These are phyloP conservation scores for Fusarium duplospermum DNA, from an alignment of 2,329 filamentous ascomycete species.

Conservation along the genomic window DNA sequence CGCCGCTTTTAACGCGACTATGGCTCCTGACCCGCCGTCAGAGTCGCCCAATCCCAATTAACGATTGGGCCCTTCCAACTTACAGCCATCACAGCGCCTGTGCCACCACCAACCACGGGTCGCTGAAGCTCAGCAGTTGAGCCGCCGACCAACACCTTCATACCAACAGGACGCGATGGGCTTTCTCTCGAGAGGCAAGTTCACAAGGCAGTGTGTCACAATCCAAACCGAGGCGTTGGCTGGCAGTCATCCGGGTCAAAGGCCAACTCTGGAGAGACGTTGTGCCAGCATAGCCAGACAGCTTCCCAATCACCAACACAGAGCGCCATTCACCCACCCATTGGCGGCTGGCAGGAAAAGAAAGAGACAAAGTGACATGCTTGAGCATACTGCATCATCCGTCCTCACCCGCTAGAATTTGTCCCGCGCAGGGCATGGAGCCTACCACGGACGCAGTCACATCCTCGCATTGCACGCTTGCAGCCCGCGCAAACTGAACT, in stretches of 20 bases:
- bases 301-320: constrained; percentile 21
- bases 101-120: constrained; percentile 25
- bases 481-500: constrained; percentile 17
- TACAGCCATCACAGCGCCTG: constrained; percentile 41
- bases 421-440: constrained; percentile 6
- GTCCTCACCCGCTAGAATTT: constrained; percentile 23
- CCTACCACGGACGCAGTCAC: constrained; percentile 29
- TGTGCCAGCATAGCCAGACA: constrained; percentile 14
- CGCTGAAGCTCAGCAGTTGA: constrained; percentile 17
- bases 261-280: constrained; percentile 14
- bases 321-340: constrained; percentile 20
- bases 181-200: constrained; percentile 12
- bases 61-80: constrained; percentile 30
- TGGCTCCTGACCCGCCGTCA: constrained; percentile 27
- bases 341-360: constrained; percentile 22
- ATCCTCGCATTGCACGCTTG: constrained; percentile 34
- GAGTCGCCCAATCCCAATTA: constrained; percentile 39
- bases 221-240: constrained; percentile 27
- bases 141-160: constrained; percentile 32
- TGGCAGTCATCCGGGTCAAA: constrained; percentile 22
- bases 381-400: constrained; percentile 38
- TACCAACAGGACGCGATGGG: constrained; percentile 10
- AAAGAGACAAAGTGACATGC: constrained; percentile 38
- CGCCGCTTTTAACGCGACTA: constrained; percentile 43
- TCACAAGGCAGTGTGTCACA: constrained; percentile 26